Percentiles rank a stretch among this genome's conserved stretches.
phyloP scores from a whole-genome alignment of 108 stramenopile genomes.

The Hondaea fermentalgiana region DNA sequence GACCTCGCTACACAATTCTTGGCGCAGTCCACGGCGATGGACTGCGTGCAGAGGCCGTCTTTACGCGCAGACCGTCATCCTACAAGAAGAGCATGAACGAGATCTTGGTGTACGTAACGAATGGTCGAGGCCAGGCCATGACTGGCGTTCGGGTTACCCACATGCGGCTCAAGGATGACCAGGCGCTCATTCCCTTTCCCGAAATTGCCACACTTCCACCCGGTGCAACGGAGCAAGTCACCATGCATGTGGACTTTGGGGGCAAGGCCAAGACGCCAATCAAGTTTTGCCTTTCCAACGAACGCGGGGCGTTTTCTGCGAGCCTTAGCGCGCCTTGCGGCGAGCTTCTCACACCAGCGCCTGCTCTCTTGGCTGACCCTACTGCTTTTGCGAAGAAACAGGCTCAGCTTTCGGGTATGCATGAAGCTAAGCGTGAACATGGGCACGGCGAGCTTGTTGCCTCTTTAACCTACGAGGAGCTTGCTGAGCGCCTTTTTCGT shows the following conservation, averaged over 20 bases:
- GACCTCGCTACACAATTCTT: background rate
- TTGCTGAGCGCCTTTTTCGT: background rate
- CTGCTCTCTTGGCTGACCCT: background rate
- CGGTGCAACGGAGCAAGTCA: background rate
- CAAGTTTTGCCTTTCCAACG: background rate
- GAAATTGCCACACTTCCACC: background rate
- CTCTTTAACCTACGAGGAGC: background rate
- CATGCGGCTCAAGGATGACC: background rate
- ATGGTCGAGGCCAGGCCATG: background rate
- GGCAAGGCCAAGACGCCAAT: background rate
- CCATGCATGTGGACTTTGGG: background rate
- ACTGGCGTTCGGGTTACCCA: background rate
- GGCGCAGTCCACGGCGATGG: background rate
- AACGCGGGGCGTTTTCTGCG: background rate
- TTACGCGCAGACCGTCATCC: background rate
- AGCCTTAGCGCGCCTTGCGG: background rate
- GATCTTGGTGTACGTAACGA: background rate
- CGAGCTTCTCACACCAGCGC: background rate
- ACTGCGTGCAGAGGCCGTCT: background rate
- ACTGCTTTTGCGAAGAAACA: background rate
- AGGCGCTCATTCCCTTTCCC: background rate
- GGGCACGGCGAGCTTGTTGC: background rate
- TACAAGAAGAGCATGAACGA: background rate
- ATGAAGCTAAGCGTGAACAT: background rate
- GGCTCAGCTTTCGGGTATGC: background rate